Base-by-base conservation (phyloP, 2,329 filamentous ascomycete species). In the Fusarium anthophilum region DNA sequence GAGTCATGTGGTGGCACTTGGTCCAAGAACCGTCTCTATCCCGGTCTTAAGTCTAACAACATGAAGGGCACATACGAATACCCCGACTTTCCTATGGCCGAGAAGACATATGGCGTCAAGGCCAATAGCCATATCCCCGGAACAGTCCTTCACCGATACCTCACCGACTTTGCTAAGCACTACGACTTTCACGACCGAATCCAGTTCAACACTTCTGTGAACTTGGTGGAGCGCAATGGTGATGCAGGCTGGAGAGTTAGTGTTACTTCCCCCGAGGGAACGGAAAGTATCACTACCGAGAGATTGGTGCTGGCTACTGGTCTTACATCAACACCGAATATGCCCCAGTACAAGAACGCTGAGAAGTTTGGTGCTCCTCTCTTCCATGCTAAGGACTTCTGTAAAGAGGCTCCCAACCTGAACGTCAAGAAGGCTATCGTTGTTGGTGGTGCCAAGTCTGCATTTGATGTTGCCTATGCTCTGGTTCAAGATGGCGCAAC, bases 11-110 rank as follows among this genome's bases (percentile, higher is more conserved):
- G 91, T 3, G 91, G 91, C 10, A 88, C 88, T 15, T 92, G 91
- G 91, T 86, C 88, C 9, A 81, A 86, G 59, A 81, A 90, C 32
- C 85, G 90, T 3, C 81, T 92, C 2, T 89, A 92, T 78, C 86
- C 88, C 0, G 89, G 88, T 5, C 84, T 93, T 50, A 89, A 89
- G 66, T 87, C 89, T 7, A 93, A 93, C 80, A 92, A 92, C 73
- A 84, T 91, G 78, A 79, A 87, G 13, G 90, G 90, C 26, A 88
- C 87, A 2, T 91, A 91, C 74, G 91, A 92, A 76, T 92, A 86
- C 70, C 87, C 86, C 12, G 91, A 92, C 70, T 91, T 90, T 65
- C 89, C 90, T 10, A 90, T 92, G 89, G 78, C 81, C 14, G 80
- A 81, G 35, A 82, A 83, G 6, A 83, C 79, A 1, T 89, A 86